These are phyloP conservation scores for Monosporascus sp. DNA, from an alignment of 2,329 filamentous ascomycete species.

Conservation along the genomic window DNA sequence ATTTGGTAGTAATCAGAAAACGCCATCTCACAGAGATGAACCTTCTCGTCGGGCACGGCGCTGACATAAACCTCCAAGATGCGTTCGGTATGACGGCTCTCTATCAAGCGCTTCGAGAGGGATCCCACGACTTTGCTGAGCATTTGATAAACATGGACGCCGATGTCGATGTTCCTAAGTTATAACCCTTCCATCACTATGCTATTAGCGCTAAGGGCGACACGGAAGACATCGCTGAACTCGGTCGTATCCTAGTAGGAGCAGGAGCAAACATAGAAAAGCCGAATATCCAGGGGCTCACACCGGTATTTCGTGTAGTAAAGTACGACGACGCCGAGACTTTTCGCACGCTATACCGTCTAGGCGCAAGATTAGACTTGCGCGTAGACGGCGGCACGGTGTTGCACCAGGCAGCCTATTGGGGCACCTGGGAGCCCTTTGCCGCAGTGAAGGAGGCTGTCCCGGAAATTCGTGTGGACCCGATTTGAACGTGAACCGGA, in stretches of 20 bases:
- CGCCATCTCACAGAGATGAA: not conserved
- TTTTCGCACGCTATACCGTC: not conserved
- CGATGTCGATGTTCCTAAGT: not conserved
- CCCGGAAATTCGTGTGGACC: not conserved
- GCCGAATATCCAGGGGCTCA: not conserved
- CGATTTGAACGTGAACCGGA: not conserved
- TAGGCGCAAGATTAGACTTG: not conserved
- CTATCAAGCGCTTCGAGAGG: not conserved
- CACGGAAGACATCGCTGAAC: not conserved
- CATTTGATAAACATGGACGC: not conserved
- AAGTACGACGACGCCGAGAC: not conserved
- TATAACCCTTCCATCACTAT: not conserved
- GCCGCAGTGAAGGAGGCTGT: not conserved
- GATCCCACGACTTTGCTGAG: not conserved
- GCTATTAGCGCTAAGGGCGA: no score
- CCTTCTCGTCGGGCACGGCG: not conserved
- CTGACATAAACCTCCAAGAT: not conserved
- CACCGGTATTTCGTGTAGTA: not conserved
- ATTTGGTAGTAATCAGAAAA: not conserved
- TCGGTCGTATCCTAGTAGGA: not conserved
- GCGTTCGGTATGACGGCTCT: not conserved
- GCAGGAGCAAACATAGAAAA: not conserved
- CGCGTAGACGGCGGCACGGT: not conserved
- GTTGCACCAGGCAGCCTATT: not conserved
- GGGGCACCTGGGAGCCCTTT: not conserved